Evolutionary conservation across 768 basidiomycete species (phyloP).

Genomic region (Daedaleopsis sinensis): DNA sequence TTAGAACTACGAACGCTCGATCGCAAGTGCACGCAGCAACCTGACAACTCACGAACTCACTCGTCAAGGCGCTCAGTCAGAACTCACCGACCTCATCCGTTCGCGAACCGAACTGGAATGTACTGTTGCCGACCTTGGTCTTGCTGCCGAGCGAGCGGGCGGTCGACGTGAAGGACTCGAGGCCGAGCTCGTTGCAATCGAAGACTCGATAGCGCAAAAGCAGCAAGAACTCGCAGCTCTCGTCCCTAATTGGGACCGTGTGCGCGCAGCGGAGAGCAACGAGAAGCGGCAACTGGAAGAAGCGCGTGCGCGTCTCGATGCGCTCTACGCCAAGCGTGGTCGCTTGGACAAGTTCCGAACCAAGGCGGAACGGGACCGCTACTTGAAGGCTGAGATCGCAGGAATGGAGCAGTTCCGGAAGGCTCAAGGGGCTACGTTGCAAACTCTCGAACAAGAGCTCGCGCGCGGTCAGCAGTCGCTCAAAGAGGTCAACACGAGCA

Average conservation of each 20-base stretch:
- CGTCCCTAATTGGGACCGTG: constrained; percentile 70
- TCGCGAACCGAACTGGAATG: constrained; percentile 88
- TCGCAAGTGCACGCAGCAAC: constrained; percentile 69
- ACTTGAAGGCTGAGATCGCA: constrained; percentile 76
- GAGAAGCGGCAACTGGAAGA: constrained; percentile 76
- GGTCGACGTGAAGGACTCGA: constrained; percentile 66
- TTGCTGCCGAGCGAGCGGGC: constrained; percentile 64
- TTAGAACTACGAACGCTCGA: constrained; percentile 73
- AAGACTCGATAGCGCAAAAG: constrained; percentile 62
- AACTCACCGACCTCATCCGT: constrained; percentile 86
- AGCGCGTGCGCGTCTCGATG: constrained; percentile 66
- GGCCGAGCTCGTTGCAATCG: constrained; percentile 62
- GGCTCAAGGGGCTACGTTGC: constrained; percentile 59
- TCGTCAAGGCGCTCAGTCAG: constrained; percentile 76
- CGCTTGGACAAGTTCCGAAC: constrained; percentile 85
- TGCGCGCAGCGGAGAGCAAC: constrained; percentile 49
- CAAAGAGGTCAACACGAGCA: constrained; percentile 59
- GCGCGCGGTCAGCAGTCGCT: constrained; percentile 49
- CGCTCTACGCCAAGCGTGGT: constrained; percentile 89
- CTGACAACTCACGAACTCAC: constrained; percentile 71
- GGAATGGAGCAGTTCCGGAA: constrained; percentile 64
- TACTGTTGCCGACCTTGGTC: constrained; percentile 73
- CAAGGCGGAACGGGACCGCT: constrained; percentile 81
- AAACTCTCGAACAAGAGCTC: constrained; percentile 54
- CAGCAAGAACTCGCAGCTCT: constrained; percentile 65